Conservation (phyloP, 2,329 filamentous ascomycete species). For the Penicillium glabrum region DNA sequence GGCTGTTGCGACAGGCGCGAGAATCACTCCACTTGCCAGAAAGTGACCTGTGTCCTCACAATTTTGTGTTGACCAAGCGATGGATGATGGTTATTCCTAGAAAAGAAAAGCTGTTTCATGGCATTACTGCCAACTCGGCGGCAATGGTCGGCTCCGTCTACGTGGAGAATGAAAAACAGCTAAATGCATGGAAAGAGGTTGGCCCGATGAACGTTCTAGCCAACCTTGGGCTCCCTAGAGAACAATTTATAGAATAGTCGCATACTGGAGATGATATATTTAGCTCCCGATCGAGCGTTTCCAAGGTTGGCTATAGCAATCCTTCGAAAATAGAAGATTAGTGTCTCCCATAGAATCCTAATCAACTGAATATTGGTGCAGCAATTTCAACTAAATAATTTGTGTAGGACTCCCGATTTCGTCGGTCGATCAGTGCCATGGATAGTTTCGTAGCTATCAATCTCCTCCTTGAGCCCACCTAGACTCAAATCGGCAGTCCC, state of each 20-base stretch:
- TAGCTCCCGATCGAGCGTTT: no score
- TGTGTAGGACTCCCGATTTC: neutral
- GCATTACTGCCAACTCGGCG: constrained; percentile 45
- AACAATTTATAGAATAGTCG: neutral
- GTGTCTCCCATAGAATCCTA: neutral
- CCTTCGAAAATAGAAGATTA: no score
- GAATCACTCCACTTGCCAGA: constrained; percentile 1
- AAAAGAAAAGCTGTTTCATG: constrained; percentile 33
- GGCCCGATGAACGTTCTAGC: constrained; percentile 39
- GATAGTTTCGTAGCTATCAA: constrained; percentile 27
- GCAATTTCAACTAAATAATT: neutral
- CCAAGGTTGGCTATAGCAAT: no score
- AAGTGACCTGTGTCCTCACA: constrained; percentile 39
- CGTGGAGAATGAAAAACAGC: constrained; percentile 30
- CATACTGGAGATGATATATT: neutral
- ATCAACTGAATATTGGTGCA: no score
- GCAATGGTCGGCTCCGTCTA: constrained; percentile 47
- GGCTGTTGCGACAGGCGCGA: constrained; percentile 9
- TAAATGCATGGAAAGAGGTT: constrained; percentile 40
- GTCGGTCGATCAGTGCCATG: neutral
- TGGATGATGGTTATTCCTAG: constrained; percentile 53
- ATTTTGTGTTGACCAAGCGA: constrained; percentile 45
- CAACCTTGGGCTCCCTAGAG: constrained; percentile 31
- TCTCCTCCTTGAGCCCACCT: constrained; percentile 22
- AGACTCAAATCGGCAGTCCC: constrained; percentile 57